Conservation (phyloP, 192 early-diverging fungal genomes). For the Endogone sp. region DNA sequence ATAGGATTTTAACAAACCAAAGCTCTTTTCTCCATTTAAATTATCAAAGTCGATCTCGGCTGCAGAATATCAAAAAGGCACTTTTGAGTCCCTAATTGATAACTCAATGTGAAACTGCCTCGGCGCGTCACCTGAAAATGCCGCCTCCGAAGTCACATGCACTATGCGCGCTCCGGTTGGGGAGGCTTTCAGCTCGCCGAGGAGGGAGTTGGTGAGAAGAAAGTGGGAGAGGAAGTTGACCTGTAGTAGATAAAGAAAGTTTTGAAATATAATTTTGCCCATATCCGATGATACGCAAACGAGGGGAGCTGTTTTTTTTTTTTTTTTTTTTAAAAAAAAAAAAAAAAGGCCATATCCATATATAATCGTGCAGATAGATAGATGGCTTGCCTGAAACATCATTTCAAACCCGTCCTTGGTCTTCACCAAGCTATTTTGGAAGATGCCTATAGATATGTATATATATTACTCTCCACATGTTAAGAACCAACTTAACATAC, state of each 20-base stretch:
- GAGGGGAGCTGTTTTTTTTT: too few relatives aligned
- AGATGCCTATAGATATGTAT: background rate
- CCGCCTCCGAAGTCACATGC: background rate
- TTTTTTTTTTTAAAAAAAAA: too few relatives aligned
- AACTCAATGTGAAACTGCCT: background rate
- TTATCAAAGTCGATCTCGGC: background rate
- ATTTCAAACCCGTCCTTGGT: slow-evolving; percentile 18
- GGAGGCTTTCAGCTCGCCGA: slow-evolving; percentile 1
- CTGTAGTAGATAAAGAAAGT: background rate
- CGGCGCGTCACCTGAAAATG: too few relatives aligned
- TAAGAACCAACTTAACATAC: too few relatives aligned
- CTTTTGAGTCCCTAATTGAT: background rate
- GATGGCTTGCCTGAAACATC: slow-evolving; percentile 2
- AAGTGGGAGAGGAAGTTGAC: slow-evolving; percentile 13
- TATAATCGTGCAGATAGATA: too few relatives aligned
- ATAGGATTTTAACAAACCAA: background rate
- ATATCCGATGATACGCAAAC: too few relatives aligned
- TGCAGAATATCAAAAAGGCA: background rate
- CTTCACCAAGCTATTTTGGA: background rate
- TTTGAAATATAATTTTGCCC: too few relatives aligned
- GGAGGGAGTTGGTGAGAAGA: slow-evolving; percentile 13
- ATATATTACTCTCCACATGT: too few relatives aligned
- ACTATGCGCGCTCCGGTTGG: background rate
- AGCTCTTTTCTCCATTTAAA: background rate
- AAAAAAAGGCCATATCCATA: too few relatives aligned